Evolutionary conservation across 805 yeast species (phyloP), one percentile per base, ranked within the genome.

Genomic region (Kodamaea neixiangensis): DNA sequence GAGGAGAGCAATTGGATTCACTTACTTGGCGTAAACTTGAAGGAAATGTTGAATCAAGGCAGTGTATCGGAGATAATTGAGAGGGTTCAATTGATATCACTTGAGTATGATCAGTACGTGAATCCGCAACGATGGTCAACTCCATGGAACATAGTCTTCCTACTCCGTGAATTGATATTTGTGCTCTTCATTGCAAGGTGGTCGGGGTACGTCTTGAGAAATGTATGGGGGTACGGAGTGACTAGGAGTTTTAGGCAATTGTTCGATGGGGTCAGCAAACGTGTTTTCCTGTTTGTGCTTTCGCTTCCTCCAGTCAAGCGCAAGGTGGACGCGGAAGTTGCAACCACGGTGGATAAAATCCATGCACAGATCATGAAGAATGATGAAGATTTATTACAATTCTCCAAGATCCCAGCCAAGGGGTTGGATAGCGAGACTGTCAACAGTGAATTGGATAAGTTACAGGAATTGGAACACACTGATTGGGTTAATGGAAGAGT

Each of bases 401-500:
- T 79, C 59, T 63, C 66, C 1, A 50, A 52, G 33, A 65, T 93
- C 3, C 98, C 98, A 0, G 61, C 58, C 1, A 41, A 60, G 0
- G 97, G 97, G 0, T 63, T 87, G 47, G 34, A 77, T 1, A 72
- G 76, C 13, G 67, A 64, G 1, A 67, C 67, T 15, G 78, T 94
- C 7, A 48, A 76, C 22, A 59, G 59, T 0, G 82, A 84, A 51
- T 68, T 94, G 51, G 79, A 81, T 33, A 66, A 69, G 25, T 68
- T 82, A 25, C 70, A 75, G 34, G 53, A 62, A 0, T 61, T 91
- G 56, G 78, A 83, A 50, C 89, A 87, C 57, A 75, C 89, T 1
- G 86, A 84, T 50, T 93, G 97, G 97, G 79, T 85, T 63, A 75
- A 77, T 39, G 99, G 99, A 4, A 78, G 83, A 58, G 87, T 93